Evolutionary conservation across 2,329 filamentous ascomycete species (phyloP), one percentile per base, ranked within the genome.

Genomic region (Ceratocystis papillata): DNA sequence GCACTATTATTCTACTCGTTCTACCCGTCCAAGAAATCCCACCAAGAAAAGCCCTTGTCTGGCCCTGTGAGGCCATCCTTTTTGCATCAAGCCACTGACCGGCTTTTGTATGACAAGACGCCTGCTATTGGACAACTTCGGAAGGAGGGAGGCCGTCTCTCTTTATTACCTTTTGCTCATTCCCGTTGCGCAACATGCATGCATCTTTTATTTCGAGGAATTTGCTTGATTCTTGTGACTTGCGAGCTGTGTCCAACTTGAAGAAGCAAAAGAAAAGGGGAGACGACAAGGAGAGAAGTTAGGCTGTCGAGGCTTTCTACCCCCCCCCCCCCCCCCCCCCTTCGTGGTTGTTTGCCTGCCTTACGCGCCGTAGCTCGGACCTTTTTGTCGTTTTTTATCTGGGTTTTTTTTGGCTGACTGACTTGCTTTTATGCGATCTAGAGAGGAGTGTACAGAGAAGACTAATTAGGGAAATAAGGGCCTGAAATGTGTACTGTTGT

Each of bases 371-470:
- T 53, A 22, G 22, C 5, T 15, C 1, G 25, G n/a, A 1, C 3
- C 48, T 28, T 53, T 53, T 59, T 59, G 55, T 59, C 55, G 55
- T 59, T 59, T 59, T 25, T 30, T n/a, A 59, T 59, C 55, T 41
- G 10, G 5, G 7, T 28, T 4, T 20, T 50, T 25, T 53, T 48
- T 10, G 46, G 25, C 28, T 41, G 37, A 41, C 10, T 5, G 37
- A 41, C 37, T 4, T 41, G 37, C 55, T 59, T 28, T 20, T 17
- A 59, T 59, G 55, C 28, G 55, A 59, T 59, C 55, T 59, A 28
- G 28, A 30, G 30, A 41, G 12, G n/a, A 37, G 55, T n/a, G 28
- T 8, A n/a, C 25, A 30, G 55, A 37, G 17, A 59, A 59, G 28
- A 37, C 17, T 30, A n/a, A 7, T 59, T 28, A 30, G 55, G 7